Percentiles rank a stretch among this genome's conserved stretches.
phyloP scores from a whole-genome alignment of 1,139 yeast genomes.

The Scheffersomyces segobiensis region DNA sequence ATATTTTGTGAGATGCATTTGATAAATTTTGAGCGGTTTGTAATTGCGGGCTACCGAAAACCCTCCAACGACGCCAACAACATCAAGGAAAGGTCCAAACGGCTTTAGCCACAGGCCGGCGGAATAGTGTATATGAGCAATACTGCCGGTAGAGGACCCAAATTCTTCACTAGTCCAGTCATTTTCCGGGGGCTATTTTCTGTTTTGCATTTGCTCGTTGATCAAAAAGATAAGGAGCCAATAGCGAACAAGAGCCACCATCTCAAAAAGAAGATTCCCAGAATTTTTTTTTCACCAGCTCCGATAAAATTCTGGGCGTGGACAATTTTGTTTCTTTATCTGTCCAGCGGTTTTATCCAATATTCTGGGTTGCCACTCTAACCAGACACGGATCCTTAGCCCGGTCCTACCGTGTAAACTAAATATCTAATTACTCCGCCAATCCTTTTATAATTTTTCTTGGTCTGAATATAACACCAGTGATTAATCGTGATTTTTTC shows the following conservation, averaged over 20 bases:
- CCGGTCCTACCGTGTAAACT: not conserved
- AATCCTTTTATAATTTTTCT: not conserved
- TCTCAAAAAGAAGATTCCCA: not conserved
- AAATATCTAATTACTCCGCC: not conserved
- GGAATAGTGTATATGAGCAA: not conserved
- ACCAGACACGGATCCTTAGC: not conserved
- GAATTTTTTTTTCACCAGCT: not conserved
- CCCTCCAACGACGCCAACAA: not conserved
- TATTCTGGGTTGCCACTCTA: not conserved
- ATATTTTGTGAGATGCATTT: not conserved
- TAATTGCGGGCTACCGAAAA: not conserved
- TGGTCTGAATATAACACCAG: not conserved
- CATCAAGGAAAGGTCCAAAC: not conserved
- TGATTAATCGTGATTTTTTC: constrained; percentile 1
- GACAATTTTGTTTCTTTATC: not conserved
- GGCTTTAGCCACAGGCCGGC: not conserved
- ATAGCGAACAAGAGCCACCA: not conserved
- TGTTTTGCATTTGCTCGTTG: not conserved
- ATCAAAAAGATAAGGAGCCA: not conserved
- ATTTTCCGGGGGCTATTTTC: not conserved
- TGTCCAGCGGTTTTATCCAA: not conserved
- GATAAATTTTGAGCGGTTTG: not conserved
- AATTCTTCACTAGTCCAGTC: not conserved
- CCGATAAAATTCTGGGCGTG: not conserved
- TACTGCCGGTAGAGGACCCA: not conserved